Conservation (phyloP, 768 basidiomycete genomes). For the Lactarius akahatsu region DNA sequence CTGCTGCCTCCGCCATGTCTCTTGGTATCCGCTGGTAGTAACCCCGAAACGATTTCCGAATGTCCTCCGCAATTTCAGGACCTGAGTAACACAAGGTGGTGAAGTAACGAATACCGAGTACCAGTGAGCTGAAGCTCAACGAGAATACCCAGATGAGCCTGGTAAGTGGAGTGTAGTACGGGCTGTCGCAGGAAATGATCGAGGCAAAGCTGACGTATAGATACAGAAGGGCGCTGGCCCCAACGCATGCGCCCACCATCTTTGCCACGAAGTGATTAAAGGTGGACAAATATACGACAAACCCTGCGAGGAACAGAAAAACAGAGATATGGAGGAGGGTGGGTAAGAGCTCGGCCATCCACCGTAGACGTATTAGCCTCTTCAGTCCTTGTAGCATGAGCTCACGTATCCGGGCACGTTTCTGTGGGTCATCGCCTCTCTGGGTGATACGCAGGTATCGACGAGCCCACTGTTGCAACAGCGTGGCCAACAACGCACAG, state of each 20-base stretch:
- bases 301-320: conserved; percentile 10
- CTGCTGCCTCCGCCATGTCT: neutral
- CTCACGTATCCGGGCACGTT: neutral
- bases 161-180: neutral
- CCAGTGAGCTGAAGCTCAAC: neutral
- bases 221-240: neutral
- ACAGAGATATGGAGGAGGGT: conserved; percentile 11
- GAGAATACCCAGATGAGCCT: neutral
- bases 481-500: neutral
- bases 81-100: neutral
- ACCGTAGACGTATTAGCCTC: neutral
- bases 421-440: neutral
- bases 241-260: neutral
- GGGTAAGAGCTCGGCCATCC: neutral
- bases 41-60: neutral
- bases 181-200: neutral
- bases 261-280: neutral
- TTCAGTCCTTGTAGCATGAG: neutral
- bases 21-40: neutral
- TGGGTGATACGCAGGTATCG: neutral
- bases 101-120: neutral
- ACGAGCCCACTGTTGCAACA: neutral
- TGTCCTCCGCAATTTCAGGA: neutral
- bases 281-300: neutral
- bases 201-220: neutral